Conservation (phyloP, 176 grass and related monocot genomes). For the Secale cereale region DNA sequence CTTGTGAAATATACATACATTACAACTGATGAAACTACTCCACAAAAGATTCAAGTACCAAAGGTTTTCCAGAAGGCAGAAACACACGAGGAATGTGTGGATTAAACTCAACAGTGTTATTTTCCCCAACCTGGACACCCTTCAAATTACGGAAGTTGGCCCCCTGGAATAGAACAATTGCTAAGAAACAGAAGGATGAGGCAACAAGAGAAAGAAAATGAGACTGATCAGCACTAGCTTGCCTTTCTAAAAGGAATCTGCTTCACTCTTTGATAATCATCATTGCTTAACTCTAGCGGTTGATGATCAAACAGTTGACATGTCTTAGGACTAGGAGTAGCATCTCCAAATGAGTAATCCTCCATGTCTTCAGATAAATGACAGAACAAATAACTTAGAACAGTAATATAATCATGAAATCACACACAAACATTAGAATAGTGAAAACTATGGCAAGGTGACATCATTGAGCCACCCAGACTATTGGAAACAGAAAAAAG, state of each 20-base stretch:
- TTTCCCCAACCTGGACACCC: conserved; percentile 51
- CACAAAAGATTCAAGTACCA: conserved; percentile 24
- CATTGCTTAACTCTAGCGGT: conserved; percentile 35
- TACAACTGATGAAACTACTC: not conserved
- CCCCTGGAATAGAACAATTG: conserved; percentile 31
- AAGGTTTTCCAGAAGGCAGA: conserved; percentile 58
- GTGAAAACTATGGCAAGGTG: not conserved
- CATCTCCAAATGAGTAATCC: conserved; percentile 27
- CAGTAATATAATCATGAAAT: not conserved
- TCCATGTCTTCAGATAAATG: conserved; percentile 23
- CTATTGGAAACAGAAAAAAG: not conserved
- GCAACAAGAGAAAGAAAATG: not conserved
- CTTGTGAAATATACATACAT: not conserved
- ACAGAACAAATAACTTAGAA: not conserved
- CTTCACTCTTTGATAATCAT: conserved; percentile 46
- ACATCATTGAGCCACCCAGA: not conserved
- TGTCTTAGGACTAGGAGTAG: not conserved
- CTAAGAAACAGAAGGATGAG: not conserved
- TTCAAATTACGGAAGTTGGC: conserved; percentile 64
- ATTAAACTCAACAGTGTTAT: conserved; percentile 47
- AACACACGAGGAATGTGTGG: conserved; percentile 23
- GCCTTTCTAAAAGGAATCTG: conserved; percentile 53
- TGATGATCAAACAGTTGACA: conserved; percentile 49
- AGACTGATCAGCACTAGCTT: not conserved
- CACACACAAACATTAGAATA: not conserved